Evolutionary conservation across 768 basidiomycete genomes (phyloP).

Genomic region (Tylopilus subfusipes): DNA sequence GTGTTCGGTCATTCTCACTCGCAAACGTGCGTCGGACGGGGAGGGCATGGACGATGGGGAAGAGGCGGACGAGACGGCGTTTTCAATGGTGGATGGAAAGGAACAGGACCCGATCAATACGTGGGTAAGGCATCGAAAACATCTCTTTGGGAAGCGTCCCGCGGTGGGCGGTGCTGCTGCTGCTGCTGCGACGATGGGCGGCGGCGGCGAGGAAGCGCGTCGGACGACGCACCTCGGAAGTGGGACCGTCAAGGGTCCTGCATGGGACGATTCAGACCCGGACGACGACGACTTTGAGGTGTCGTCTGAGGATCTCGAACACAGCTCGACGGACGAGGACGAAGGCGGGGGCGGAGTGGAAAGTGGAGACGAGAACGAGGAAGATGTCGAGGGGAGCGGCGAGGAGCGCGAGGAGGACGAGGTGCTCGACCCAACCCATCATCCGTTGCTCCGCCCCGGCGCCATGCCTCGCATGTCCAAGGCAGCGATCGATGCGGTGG

Average conservation of each 20-base stretch:
- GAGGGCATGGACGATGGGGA: conserved; percentile 25
- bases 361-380: conserved; percentile 23
- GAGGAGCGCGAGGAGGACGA: conserved; percentile 35
- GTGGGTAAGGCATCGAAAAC: conserved; percentile 60
- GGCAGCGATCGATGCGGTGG: conserved; percentile 61
- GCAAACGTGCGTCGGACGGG: conserved; percentile 22
- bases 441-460: conserved; percentile 62
- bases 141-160: conserved; percentile 47
- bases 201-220: conserved; percentile 2
- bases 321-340: conserved; percentile 35
- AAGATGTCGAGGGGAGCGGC: conserved; percentile 34
- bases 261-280: conserved; percentile 34
- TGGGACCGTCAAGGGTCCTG: conserved; percentile 23
- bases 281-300: conserved; percentile 37
- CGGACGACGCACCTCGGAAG: conserved; percentile 2
- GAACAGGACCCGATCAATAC: conserved; percentile 62
- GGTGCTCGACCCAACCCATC: conserved; percentile 50
- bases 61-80: conserved; percentile 52
- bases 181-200: not conserved
- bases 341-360: conserved; percentile 9
- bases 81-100: conserved; percentile 67
- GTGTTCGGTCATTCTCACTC: conserved; percentile 56
- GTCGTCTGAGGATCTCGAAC: conserved; percentile 45
- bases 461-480: conserved; percentile 69
- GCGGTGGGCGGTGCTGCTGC: not conserved